Evolutionary conservation across 2,329 filamentous ascomycete genomes (phyloP).

Genomic region (Cladosporium cucumerinum): DNA sequence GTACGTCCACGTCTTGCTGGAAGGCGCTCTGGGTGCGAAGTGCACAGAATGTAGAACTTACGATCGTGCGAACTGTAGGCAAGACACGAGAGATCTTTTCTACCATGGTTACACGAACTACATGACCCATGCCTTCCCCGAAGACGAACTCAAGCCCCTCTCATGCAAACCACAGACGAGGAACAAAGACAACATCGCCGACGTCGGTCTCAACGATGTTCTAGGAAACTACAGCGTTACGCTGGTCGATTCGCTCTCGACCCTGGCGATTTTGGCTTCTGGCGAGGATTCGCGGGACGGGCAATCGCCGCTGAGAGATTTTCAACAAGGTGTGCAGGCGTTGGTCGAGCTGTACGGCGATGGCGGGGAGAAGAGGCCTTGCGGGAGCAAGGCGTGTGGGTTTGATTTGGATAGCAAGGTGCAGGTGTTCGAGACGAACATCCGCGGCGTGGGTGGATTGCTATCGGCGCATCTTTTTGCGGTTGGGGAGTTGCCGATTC

Average conservation of each 20-base stretch:
- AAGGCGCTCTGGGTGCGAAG: not conserved
- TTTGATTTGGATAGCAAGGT: conserved; percentile 98
- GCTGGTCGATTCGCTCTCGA: conserved; percentile 90
- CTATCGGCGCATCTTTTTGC: conserved; percentile 93
- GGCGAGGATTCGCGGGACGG: conserved; percentile 51
- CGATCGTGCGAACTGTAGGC: conserved; percentile 29
- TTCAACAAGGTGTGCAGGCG: conserved; percentile 73
- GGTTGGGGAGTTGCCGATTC: conserved; percentile 81
- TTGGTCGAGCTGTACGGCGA: conserved; percentile 85
- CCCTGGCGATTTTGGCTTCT: conserved; percentile 86
- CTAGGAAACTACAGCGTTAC: conserved; percentile 96
- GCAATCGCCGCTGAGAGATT: conserved; percentile 55
- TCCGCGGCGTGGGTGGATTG: conserved; percentile 84
- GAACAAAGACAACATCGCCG: conserved; percentile 72
- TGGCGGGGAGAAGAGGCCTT: conserved; percentile 67
- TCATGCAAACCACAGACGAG: conserved; percentile 80
- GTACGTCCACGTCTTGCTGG: conserved; percentile 22
- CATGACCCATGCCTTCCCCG: conserved; percentile 88
- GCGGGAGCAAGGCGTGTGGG: conserved; percentile 69
- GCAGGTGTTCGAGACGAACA: conserved; percentile 97
- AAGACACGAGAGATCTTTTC: conserved; percentile 68
- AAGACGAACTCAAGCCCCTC: conserved; percentile 88
- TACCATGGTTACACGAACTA: conserved; percentile 97
- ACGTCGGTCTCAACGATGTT: conserved; percentile 89
- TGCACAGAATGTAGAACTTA: not conserved